These are phyloP conservation scores for Pseudozyma hubeiensis DNA, from an alignment of 1,284 basidiomycete species.

Conservation along the genomic window DNA sequence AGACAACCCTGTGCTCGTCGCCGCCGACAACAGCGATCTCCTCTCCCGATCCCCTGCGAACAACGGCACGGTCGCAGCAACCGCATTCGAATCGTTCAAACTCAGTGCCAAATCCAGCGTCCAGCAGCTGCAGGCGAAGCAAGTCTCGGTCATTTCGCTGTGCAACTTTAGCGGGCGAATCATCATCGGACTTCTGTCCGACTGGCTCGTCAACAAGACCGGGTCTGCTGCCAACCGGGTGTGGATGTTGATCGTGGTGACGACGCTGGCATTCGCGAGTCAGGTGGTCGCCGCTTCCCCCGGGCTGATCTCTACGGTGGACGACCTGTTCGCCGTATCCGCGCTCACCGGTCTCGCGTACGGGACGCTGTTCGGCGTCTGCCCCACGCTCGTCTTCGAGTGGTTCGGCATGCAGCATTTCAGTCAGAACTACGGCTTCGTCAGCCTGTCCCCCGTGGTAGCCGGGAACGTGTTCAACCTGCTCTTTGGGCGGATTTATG, in stretches of 20 bases:
- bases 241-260: conserved; percentile 60
- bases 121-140: conserved; percentile 78
- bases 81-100: conserved; percentile 21
- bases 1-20: conserved; percentile 17
- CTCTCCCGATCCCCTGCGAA: background rate
- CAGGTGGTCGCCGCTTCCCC: conserved; percentile 64
- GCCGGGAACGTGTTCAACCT: conserved; percentile 87
- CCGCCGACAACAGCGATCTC: conserved; percentile 17
- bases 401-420: conserved; percentile 88
- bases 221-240: conserved; percentile 48
- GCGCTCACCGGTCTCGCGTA: conserved; percentile 79
- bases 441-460: conserved; percentile 80
- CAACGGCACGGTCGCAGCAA: background rate
- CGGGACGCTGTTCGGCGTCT: conserved; percentile 81
- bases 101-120: conserved; percentile 77
- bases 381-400: conserved; percentile 82
- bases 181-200: conserved; percentile 81
- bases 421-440: conserved; percentile 86
- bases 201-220: conserved; percentile 69
- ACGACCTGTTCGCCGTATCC: conserved; percentile 80
- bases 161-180: conserved; percentile 86
- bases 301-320: conserved; percentile 73
- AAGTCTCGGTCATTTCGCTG: conserved; percentile 83
- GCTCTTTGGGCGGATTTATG: conserved; percentile 76
- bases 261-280: conserved; percentile 53